Base-by-base conservation (phyloP, 495 filamentous ascomycete genomes). In the Lasiosphaeris hirsuta region DNA sequence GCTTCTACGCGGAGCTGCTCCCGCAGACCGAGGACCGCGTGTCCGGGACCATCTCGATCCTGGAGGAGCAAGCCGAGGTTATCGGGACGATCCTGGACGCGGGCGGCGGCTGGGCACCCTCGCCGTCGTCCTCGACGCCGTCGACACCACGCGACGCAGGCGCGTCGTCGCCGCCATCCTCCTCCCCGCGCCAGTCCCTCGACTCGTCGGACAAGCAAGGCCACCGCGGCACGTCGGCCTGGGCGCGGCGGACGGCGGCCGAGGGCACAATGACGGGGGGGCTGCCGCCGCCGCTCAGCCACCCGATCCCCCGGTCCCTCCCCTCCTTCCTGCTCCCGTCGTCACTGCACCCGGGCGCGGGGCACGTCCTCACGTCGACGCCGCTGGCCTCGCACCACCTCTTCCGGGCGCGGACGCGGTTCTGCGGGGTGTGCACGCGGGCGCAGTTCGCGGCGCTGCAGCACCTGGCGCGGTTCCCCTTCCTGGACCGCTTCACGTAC, bases 401-500 rank as follows among this genome's bases (percentile, higher is more conserved):
- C 19, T 36, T 35, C 50, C 50, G 39, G 13, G 19, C 36, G n/a
- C 10, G 33, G 11, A 23, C 39, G 37, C 45, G 38, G 6, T 13
- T 57, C 23, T 35, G 48, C 10, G 8, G 15, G 13, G 47, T 14
- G 13, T 58, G n/a, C 18, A 39, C 56, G 9, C 23, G 46, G 7
- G 39, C 39, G 13, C 48, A 40, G 13, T 46, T 58, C 40, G 34
- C 19, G 15, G 14, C 38, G 10, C 23, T 58, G 17, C 34, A 38
- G 8, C 30, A 40, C 10, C 47, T 58, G 30, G 23, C 38, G 11
- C 39, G 15, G 7, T 58, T 17, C 17, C 35, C 48, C n/a, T 7
- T 35, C n/a, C 40, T 58, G 14, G 56, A 58, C 33, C 15, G 18
- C 40, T 52, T 46, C 36, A 58, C 56, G 13, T 53, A 41, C 15